Conservation (phyloP, 2,329 filamentous ascomycete genomes). For the Cordyceps cicadae region DNA sequence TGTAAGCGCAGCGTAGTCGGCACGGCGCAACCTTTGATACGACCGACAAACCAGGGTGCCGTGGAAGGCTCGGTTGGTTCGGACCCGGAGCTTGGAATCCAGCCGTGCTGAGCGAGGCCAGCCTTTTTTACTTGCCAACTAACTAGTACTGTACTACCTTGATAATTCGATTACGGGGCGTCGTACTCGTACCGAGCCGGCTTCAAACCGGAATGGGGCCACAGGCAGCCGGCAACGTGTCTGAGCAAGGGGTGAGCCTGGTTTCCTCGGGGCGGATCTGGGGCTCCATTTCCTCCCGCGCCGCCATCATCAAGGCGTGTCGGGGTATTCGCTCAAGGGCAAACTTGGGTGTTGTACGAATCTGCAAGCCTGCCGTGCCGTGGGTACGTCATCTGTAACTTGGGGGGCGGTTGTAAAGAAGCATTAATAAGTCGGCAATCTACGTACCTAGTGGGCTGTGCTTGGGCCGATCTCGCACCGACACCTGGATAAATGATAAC, state of each 20-base stretch:
- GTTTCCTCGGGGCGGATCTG: neutral
- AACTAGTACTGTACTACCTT: no score
- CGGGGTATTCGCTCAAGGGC: no score
- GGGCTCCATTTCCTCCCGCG: neutral
- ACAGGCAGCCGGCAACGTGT: neutral
- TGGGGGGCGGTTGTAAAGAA: neutral
- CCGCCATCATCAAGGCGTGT: neutral
- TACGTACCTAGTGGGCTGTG: neutral
- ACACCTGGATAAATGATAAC: neutral
- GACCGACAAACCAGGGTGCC: neutral
- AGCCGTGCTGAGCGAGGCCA: neutral
- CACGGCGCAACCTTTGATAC: constrained; percentile 1
- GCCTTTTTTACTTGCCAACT: neutral
- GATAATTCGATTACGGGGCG: neutral
- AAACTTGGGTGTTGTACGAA: neutral
- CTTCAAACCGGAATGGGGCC: neutral
- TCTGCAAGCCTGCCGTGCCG: neutral
- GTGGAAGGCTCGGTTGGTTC: neutral
- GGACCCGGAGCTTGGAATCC: neutral
- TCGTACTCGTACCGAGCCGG: constrained; percentile 8
- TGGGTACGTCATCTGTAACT: neutral
- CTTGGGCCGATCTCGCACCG: neutral
- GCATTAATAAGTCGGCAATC: neutral
- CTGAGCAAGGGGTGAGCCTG: neutral
- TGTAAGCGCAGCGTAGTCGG: neutral